phyloP scores from a whole-genome alignment of 805 yeast species.

The Candida cerambycidarum region DNA sequence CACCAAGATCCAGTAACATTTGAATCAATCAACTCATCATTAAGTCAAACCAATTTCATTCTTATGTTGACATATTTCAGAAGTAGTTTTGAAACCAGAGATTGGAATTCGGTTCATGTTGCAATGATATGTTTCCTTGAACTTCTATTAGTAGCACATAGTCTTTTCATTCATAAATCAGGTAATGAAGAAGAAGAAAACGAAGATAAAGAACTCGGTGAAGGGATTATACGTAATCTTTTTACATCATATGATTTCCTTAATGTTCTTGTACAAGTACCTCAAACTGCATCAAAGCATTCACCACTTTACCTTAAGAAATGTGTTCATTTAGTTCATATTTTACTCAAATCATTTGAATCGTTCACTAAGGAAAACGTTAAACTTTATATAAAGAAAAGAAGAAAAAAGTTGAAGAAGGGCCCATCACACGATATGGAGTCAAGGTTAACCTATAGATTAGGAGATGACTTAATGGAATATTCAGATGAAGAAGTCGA shows the following conservation, averaged over 20 bases:
- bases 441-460: conserved; percentile 10
- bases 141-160: conserved; percentile 48
- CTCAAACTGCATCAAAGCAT: conserved; percentile 62
- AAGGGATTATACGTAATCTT: conserved; percentile 62
- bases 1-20: conserved; percentile 33
- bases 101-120: conserved; percentile 67
- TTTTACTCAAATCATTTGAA: conserved; percentile 66
- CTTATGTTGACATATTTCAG: conserved; percentile 49
- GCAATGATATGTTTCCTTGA: conserved; percentile 67
- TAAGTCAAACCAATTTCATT: conserved; percentile 61
- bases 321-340: conserved; percentile 63
- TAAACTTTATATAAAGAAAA: conserved; percentile 46
- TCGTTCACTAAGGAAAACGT: conserved; percentile 59
- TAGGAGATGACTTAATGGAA: conserved; percentile 30
- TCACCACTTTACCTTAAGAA: conserved; percentile 62
- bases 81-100: conserved; percentile 39
- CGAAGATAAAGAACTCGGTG: conserved; percentile 45
- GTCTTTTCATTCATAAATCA: conserved; percentile 44
- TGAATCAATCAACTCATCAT: conserved; percentile 51
- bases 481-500: conserved; percentile 35
- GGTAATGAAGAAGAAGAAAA: conserved; percentile 43
- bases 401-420: conserved; percentile 36
- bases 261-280: conserved; percentile 54
- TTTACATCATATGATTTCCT: conserved; percentile 66
- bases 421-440: conserved; percentile 23